phyloP scores from a whole-genome alignment of 2,329 filamentous ascomycete species.

The Simplicillium sp. region DNA sequence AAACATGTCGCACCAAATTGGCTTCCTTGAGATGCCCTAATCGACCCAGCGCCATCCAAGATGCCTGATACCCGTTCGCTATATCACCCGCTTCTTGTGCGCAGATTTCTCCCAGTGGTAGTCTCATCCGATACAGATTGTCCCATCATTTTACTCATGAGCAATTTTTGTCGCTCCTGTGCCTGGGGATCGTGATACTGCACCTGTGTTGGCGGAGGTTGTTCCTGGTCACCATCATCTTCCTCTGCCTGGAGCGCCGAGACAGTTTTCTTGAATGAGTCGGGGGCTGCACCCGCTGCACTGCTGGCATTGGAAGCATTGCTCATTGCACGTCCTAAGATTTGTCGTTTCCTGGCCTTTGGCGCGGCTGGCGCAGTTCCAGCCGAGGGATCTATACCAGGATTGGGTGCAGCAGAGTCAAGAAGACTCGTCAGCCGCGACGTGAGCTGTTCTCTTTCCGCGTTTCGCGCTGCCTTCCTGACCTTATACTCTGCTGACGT shows the following conservation, averaged over 20 bases:
- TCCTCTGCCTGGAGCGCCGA: conserved; percentile 10
- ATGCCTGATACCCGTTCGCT: too few species aligned
- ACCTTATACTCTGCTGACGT: conserved; percentile 12
- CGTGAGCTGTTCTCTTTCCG: conserved; percentile 30
- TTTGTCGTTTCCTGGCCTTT: conserved; percentile 31
- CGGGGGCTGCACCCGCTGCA: conserved; percentile 27
- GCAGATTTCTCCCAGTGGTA: neutral
- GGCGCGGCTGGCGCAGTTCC: conserved; percentile 10
- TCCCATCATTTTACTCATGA: conserved; percentile 35
- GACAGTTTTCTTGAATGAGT: conserved; percentile 9
- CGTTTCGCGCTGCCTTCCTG: conserved; percentile 19
- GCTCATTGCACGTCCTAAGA: conserved; percentile 49
- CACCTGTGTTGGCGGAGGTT: conserved; percentile 40
- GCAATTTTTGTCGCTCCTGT: conserved; percentile 27
- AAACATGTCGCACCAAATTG: too few species aligned
- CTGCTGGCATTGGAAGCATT: conserved; percentile 45
- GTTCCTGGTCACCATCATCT: conserved; percentile 15
- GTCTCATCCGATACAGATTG: conserved; percentile 4
- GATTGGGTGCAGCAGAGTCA: conserved; percentile 13
- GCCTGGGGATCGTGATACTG: conserved; percentile 43
- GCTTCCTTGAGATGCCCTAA: too few species aligned
- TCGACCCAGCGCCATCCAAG: too few species aligned
- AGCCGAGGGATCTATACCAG: conserved; percentile 2
- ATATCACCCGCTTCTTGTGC: neutral
- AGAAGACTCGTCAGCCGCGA: conserved; percentile 34